Evolutionary conservation across 2,329 filamentous ascomycete species (phyloP).

Genomic region (Aureobasidium vineae): DNA sequence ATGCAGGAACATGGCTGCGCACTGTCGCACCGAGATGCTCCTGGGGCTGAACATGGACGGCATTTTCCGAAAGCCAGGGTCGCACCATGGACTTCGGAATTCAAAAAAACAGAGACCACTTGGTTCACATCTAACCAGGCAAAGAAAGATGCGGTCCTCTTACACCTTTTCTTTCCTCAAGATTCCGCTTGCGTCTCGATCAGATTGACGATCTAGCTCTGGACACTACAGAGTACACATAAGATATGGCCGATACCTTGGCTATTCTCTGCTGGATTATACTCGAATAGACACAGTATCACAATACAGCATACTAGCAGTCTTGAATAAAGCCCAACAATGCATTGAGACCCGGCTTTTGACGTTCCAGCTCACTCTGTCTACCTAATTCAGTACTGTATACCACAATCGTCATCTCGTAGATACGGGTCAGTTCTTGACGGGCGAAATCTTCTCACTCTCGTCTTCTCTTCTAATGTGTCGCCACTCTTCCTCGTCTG

Average conservation of each 20-base stretch:
- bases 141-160: too few species aligned
- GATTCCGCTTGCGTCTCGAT: too few species aligned
- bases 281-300: too few species aligned
- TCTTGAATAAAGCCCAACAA: neutral
- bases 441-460: conserved; percentile 17
- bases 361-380: neutral
- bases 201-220: too few species aligned
- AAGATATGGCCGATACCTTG: too few species aligned
- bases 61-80: neutral
- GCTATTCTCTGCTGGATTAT: too few species aligned
- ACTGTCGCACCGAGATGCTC: neutral
- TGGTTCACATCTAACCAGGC: too few species aligned
- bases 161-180: too few species aligned
- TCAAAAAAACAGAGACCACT: neutral
- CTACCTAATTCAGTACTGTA: neutral
- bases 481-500: conserved; percentile 45
- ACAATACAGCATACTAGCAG: neutral
- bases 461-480: conserved; percentile 20
- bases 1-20: conserved; percentile 22
- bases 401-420: neutral
- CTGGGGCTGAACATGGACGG: conserved; percentile 11
- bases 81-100: neutral
- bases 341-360: neutral
- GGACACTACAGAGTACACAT: too few species aligned
- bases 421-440: neutral